Percentiles rank a stretch among this genome's conserved stretches.
These are phyloP conservation scores for Chrysopogon serrulatus DNA, from an alignment of 176 grass and related monocot genomes.

Conservation along the genomic window DNA sequence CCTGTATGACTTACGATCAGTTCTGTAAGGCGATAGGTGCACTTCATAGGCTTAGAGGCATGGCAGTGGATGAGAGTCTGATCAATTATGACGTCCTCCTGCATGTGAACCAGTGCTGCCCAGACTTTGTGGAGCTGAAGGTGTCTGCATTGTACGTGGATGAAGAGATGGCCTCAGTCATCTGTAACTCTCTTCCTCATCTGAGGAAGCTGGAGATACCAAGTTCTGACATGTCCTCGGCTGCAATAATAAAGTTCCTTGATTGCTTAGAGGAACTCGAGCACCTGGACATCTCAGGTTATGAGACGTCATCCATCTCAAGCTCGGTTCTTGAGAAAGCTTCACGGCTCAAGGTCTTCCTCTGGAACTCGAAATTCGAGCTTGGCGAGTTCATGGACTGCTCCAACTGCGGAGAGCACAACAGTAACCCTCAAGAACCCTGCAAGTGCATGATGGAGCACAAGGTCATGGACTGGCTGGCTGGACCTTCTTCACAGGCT, in stretches of 20 bases:
- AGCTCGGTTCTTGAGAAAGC: conserved; percentile 40
- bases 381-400: conserved; percentile 62
- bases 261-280: conserved; percentile 56
- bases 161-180: conserved; percentile 51
- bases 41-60: conserved; percentile 52
- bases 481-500: conserved; percentile 22
- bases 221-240: conserved; percentile 26
- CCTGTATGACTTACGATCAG: conserved; percentile 21
- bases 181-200: conserved; percentile 45
- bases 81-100: conserved; percentile 39
- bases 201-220: conserved; percentile 70
- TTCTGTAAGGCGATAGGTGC: conserved; percentile 38
- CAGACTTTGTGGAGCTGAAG: conserved; percentile 39
- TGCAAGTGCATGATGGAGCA: conserved; percentile 51
- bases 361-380: conserved; percentile 64
- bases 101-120: conserved; percentile 44
- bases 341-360: conserved; percentile 49
- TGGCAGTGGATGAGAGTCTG: conserved; percentile 60
- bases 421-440: conserved; percentile 9
- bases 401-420: conserved; percentile 38
- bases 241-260: conserved; percentile 50
- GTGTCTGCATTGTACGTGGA: conserved; percentile 47
- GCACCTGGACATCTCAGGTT: conserved; percentile 70
- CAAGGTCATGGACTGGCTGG: conserved; percentile 62
- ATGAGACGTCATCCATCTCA: conserved; percentile 51